A percentile compares a stretch with the other conserved stretches of the same genome.
These are phyloP conservation scores for Penicillium roqueforti DNA, from an alignment of 495 filamentous ascomycete genomes.

Conservation along the genomic window DNA sequence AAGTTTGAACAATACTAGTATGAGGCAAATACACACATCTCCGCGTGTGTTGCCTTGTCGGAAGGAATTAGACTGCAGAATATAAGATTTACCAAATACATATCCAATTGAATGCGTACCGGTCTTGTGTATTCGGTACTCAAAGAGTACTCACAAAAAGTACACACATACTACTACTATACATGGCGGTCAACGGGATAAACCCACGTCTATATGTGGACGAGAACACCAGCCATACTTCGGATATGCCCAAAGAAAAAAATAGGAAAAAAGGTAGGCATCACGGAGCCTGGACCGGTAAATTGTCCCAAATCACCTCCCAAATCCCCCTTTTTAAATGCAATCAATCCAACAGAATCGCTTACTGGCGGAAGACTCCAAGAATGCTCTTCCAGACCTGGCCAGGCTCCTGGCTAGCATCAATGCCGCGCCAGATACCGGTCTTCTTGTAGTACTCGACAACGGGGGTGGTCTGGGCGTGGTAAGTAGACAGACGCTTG, in stretches of 20 bases:
- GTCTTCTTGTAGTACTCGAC: slow-evolving; percentile 94
- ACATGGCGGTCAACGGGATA: slow-evolving; percentile 22
- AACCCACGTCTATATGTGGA: slow-evolving; percentile 27
- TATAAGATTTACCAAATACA: background rate
- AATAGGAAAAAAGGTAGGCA: slow-evolving; percentile 17
- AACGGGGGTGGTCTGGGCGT: slow-evolving; percentile 88
- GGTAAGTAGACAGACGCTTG: slow-evolving; percentile 92
- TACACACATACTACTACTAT: slow-evolving; percentile 28
- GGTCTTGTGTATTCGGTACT: slow-evolving; percentile 20
- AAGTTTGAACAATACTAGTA: background rate
- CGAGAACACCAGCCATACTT: slow-evolving; percentile 15
- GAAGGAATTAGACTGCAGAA: background rate
- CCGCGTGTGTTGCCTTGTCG: background rate
- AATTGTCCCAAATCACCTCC: slow-evolving; percentile 5
- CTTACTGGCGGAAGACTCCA: slow-evolving; percentile 68
- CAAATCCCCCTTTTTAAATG: slow-evolving; percentile 8
- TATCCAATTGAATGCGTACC: slow-evolving; percentile 4
- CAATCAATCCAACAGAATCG: background rate
- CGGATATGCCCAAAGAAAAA: slow-evolving; percentile 13
- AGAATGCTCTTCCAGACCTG: slow-evolving; percentile 92
- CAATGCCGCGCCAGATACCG: slow-evolving; percentile 93
- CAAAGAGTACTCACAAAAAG: no score
- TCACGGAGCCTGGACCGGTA: slow-evolving; percentile 10
- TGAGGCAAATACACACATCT: background rate
- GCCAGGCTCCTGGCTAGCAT: slow-evolving; percentile 94